Evolutionary conservation across 768 basidiomycete species (phyloP).

Genomic region (Mycena rebaudengoi): DNA sequence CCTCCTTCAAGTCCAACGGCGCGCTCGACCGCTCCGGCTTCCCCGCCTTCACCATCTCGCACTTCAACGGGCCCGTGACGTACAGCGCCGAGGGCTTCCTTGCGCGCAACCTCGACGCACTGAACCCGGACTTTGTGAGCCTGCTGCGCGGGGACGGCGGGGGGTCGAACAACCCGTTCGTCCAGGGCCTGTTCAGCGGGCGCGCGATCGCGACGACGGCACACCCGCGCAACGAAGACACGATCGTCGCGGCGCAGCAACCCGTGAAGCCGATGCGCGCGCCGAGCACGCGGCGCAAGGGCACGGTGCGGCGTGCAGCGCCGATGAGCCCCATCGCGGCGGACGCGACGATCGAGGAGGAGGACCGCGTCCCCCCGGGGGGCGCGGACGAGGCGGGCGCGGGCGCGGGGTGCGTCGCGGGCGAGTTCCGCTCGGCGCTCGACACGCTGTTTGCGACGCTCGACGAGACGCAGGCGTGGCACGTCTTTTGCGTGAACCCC

Average conservation of each 20-base stretch:
- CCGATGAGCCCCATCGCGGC: conserved; percentile 51
- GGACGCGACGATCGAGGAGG: conserved; percentile 58
- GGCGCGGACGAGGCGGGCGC: conserved; percentile 35
- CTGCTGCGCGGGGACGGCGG: conserved; percentile 80
- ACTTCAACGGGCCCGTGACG: conserved; percentile 90
- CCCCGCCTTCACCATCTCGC: conserved; percentile 90
- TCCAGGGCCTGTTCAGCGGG: conserved; percentile 87
- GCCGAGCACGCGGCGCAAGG: conserved; percentile 88
- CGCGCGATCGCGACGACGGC: conserved; percentile 93
- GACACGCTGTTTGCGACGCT: conserved; percentile 89
- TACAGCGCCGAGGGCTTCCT: conserved; percentile 94
- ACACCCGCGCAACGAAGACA: conserved; percentile 93
- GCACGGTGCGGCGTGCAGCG: conserved; percentile 68
- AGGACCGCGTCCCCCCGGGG: conserved; percentile 61
- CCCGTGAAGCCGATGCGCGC: conserved; percentile 93
- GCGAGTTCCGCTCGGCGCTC: conserved; percentile 87
- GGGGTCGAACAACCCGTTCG: conserved; percentile 85
- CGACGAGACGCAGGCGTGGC: conserved; percentile 91
- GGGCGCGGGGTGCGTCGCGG: conserved; percentile 61
- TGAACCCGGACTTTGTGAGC: conserved; percentile 93
- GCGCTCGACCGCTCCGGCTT: conserved; percentile 75
- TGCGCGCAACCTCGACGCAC: conserved; percentile 85
- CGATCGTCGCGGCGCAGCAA: conserved; percentile 94
- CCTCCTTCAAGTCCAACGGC: conserved; percentile 85
- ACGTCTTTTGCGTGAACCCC: conserved; percentile 91